Evolutionary conservation across 2,329 filamentous ascomycete species (phyloP), one percentile per base, ranked within the genome.

Genomic region (Calonectria crousiana): DNA sequence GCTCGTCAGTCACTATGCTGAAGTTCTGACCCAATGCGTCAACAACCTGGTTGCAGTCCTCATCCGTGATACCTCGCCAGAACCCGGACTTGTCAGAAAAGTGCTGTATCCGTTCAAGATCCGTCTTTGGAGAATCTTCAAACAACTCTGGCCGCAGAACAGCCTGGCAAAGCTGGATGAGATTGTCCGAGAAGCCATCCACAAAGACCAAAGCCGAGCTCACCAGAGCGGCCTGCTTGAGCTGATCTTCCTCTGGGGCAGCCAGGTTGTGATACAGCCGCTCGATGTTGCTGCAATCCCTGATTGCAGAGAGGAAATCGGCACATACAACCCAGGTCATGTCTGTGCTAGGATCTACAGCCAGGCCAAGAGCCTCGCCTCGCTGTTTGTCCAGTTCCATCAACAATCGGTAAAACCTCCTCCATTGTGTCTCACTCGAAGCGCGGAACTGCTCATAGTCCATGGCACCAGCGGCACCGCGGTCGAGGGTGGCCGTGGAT

Each of bases 281-380:
- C 84, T 99, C 97, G 20, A 96, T 86, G 62, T 90, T 88, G 82
- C 93, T 97, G 85, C 95, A 98, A 80, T 93, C 92, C 75, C 96
- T 90, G 67, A 98, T 90, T 3, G 94, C 92, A 5, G 95, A 94
- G 64, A 97, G 88, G 38, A 93, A 92, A 84, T 98, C 96, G 1
- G 96, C 92, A 79, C 95, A 93, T 6, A 98, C 89, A 60, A 97
- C 90, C 95, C 95, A 98, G 2, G 95, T 91, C 86, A 96, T 90
- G 65, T 93, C 92, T 13, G 90, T 89, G 62, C 91, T 89, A 0
- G 89, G 84, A 80, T 98, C 97, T 70, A 95, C 92, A 0, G 93
- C 91, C 56, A 98, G 87, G 1, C 94, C 93, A 56, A 98, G 85
- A 0, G 95, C 93, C 81, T 98, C 96, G 23, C 94, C 93, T 80